Evolutionary conservation across 345 rosid species (phyloP).

Genomic region (Acer yangbiense): DNA sequence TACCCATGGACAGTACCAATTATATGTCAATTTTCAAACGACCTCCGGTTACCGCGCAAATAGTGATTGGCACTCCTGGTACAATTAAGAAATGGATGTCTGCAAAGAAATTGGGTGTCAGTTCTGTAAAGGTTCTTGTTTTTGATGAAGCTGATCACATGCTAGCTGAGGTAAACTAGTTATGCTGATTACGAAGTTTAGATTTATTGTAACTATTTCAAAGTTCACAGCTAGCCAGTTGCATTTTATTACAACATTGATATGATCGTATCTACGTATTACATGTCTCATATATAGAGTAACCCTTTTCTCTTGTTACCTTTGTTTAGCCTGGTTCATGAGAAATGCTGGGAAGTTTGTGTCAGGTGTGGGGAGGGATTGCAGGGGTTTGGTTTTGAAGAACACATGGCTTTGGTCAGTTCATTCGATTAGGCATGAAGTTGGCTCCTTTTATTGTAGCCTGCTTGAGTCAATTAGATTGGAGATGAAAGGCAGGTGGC

Average conservation of each 20-base stretch:
- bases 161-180: constrained; percentile 71
- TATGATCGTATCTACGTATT: not conserved
- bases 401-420: too few relatives aligned
- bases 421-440: too few relatives aligned
- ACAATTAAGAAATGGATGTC: constrained; percentile 82
- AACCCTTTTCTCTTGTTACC: not conserved
- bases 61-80: constrained; percentile 98
- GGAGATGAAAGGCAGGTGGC: too few relatives aligned
- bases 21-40: constrained; percentile 39
- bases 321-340: not conserved
- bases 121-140: constrained; percentile 71
- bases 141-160: constrained; percentile 99
- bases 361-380: not conserved
- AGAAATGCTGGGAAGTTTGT: not conserved
- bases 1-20: constrained; percentile 59
- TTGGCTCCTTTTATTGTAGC: too few relatives aligned
- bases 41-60: constrained; percentile 58
- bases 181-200: constrained; percentile 7
- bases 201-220: not conserved
- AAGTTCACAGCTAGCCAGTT: not conserved
- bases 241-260: not conserved
- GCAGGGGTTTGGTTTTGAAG: too few relatives aligned
- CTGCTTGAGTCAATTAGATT: too few relatives aligned
- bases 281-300: not conserved
- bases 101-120: constrained; percentile 53